Conservation (phyloP, 352 stramenopile genomes). For the Phytophthora quininea region DNA sequence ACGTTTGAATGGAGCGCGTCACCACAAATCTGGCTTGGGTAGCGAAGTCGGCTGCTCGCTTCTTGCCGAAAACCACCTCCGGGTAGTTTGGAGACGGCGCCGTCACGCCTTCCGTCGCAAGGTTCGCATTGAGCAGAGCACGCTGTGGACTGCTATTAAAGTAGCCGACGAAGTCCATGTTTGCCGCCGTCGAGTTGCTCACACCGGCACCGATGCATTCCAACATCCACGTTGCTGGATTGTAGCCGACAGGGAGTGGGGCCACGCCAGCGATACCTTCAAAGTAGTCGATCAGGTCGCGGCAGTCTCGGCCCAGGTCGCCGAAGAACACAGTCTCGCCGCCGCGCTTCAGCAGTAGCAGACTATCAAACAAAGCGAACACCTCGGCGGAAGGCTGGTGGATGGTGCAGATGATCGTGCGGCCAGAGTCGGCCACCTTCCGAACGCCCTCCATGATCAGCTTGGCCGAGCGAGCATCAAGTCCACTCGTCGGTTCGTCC, state of each 20-base stretch:
- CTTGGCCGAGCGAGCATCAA: slow-evolving; percentile 23
- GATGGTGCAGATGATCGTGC: slow-evolving; percentile 2
- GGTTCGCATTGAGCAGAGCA: slow-evolving; percentile 17
- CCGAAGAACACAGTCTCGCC: slow-evolving; percentile 37
- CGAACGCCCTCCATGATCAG: slow-evolving; percentile 1
- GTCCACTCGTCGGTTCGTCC: slow-evolving; percentile 53
- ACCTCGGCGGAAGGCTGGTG: not conserved
- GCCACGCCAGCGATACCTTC: slow-evolving; percentile 37
- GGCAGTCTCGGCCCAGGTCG: slow-evolving; percentile 33
- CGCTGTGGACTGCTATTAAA: slow-evolving; percentile 42
- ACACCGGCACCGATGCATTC: slow-evolving; percentile 55
- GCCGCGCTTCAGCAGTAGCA: slow-evolving; percentile 33
- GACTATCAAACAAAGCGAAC: not conserved
- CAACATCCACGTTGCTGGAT: slow-evolving; percentile 88
- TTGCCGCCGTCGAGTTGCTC: slow-evolving; percentile 12
- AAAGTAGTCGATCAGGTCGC: slow-evolving; percentile 53
- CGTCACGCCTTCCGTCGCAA: slow-evolving; percentile 39
- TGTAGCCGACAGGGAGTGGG: slow-evolving; percentile 34
- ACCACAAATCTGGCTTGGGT: slow-evolving; percentile 45
- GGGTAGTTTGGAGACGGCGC: slow-evolving; percentile 30
- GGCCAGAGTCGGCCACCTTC: not conserved
- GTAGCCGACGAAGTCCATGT: slow-evolving; percentile 39
- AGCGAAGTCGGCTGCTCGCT: slow-evolving; percentile 29
- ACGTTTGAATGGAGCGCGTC: slow-evolving; percentile 27
- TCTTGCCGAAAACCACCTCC: slow-evolving; percentile 33